These are phyloP conservation scores for Cryptococcus jaspeensis DNA, from an alignment of 1,284 basidiomycete genomes.

Conservation along the genomic window DNA sequence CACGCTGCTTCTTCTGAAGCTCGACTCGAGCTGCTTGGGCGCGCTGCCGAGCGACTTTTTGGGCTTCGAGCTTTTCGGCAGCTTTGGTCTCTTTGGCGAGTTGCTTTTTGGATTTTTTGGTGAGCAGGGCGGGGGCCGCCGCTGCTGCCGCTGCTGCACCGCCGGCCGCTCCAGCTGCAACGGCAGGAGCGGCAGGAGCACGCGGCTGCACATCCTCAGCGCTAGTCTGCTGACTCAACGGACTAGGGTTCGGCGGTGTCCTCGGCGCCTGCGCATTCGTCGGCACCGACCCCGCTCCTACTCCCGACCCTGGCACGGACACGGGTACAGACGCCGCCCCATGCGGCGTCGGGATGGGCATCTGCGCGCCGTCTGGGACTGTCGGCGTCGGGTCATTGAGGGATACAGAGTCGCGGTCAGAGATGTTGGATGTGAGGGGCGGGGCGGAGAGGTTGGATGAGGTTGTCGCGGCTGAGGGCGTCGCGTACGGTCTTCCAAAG, in stretches of 20 bases:
- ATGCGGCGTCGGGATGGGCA: conserved; percentile 3
- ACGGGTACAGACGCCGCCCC: background rate
- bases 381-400: conserved; percentile 22
- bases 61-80: conserved; percentile 30
- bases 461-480: conserved; percentile 34
- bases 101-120: conserved; percentile 68
- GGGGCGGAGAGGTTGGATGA: conserved; percentile 33
- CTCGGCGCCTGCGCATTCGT: background rate
- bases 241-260: conserved; percentile 20
- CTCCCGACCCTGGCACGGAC: too few relatives aligned
- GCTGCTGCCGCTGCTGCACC: conserved; percentile 7
- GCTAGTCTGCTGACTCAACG: conserved; percentile 33
- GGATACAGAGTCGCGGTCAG: conserved; percentile 6
- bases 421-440: conserved; percentile 15
- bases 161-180: background rate
- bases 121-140: conserved; percentile 10
- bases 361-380: conserved; percentile 34
- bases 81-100: conserved; percentile 62
- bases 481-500: conserved; percentile 27
- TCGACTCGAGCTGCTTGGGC: conserved; percentile 25
- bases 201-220: conserved; percentile 13
- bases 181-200: too few relatives aligned
- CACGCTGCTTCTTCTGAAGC: conserved; percentile 22
- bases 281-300: too few relatives aligned
- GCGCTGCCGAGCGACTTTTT: conserved; percentile 19